Evolutionary conservation across 148 eudicot genomes (phyloP), one percentile per base, ranked within the genome.

Genomic region (Mesembryanthemum crystallinum): DNA sequence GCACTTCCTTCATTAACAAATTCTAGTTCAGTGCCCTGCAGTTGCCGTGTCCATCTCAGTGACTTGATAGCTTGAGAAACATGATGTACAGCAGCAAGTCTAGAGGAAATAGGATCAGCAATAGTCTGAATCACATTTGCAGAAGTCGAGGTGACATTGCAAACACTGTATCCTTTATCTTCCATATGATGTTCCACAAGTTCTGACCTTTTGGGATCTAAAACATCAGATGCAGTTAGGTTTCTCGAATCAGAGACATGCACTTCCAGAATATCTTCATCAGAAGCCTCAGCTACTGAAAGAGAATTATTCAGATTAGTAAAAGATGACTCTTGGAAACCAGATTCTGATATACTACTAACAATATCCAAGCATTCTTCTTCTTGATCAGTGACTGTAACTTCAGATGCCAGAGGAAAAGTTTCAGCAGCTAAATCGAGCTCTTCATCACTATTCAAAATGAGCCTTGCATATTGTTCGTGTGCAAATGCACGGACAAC

Each of bases 31-130:
- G 67, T 76, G 75, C 72, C 82, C 75, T 90, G 90, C 57, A 82
- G 84, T 75, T 92, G 88, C 18, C 99, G 92, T 74, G 82, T 92
- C 96, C 96, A 92, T 82, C 97, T 87, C 72, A 95, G 82, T 47
- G 93, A 89, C 88, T 95, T 95, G 59, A 95, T 95, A 77, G 99
- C 99, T 80, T 89, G 99, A 78, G 97, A 92, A 79, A 95, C 90
- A 81, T 95, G 99, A 84, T 95, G 97, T 63, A 95, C 88, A 28
- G 99, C 99, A 71, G 96, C 90, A 61, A 90, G 86, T 83, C 88
- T 94, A 43, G 97, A 84, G 77, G 94, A 88, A 52, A 90, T 77
- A 66, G 89, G 90, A 86, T 94, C 96, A 42, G 82, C 73, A 76
- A 86, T 76, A 64, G 83, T 72, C 81, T 85, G 83, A 65, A 86